Base-by-base conservation (phyloP, 768 basidiomycete species). In the Amanita polypyramis region DNA sequence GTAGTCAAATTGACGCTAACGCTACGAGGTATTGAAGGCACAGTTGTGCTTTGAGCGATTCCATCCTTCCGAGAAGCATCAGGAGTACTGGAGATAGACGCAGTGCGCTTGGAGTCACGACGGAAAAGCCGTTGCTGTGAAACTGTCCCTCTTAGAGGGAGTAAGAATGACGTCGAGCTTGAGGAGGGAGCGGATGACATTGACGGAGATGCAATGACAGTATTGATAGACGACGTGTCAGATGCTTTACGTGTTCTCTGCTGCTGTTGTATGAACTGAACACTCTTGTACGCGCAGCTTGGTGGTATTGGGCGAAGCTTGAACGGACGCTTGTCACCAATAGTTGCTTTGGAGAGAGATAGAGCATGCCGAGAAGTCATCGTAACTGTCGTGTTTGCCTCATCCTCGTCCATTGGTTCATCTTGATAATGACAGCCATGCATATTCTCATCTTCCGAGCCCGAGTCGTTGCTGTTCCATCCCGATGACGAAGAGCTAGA, bases 401-500 rank as follows among this genome's bases (percentile, higher is more conserved):
- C 51, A 11, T 58, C 61, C 43, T 60, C 59, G 25, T 58, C 57
- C 20, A 64, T 54, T 27, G 56, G 55, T 33, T 51, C 54, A 11
- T 41, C 38, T 17, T 57, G 58, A 7, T 56, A 56, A 40, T 55
- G 56, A 7, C 56, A 56, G 39, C 67, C 65, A 27, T 69, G 67
- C 4, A 70, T 64, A 21, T 59, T 61, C 39, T 77, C 77, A 12
- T 70, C 70, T 50, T 79, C 77, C 17, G 77, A 76, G 50, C 73
- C 12, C 7, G 47, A 48, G 27, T 48, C 74, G 35, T 69, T 70
- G 51, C 72, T 74, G 46, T 65, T 63, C 70, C 71, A 75, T 7
- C 70, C 74, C 49, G 74, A 75, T 21, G 70, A 70, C 3, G 76
- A 80, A 34, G 74, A 77, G 10, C 77, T 78, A 10, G 78, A 80